A percentile compares a stretch with the other conserved stretches of the same genome.
These are phyloP conservation scores for Rugonectria rugulosa DNA, from an alignment of 2,329 filamentous ascomycete species.

Conservation along the genomic window DNA sequence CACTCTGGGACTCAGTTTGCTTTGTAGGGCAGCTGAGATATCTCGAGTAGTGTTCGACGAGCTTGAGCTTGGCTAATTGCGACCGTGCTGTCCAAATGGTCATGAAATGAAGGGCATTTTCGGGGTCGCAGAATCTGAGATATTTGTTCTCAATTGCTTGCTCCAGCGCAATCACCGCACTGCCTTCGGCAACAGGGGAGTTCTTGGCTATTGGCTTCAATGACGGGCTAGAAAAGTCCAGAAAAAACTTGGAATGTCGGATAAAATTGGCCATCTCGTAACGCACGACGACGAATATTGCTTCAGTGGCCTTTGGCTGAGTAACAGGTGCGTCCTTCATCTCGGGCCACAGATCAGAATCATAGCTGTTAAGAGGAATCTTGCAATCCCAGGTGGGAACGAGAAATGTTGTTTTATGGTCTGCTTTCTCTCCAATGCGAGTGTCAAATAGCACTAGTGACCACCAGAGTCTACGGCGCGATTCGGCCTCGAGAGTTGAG, in stretches of 20 bases:
- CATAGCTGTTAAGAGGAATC: slow-evolving; percentile 53
- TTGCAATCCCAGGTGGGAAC: slow-evolving; percentile 52
- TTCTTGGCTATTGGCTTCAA: slow-evolving; percentile 35
- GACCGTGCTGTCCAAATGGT: slow-evolving; percentile 29
- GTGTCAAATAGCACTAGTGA: slow-evolving; percentile 63
- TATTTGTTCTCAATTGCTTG: slow-evolving; percentile 53
- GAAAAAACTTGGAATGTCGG: slow-evolving; percentile 44
- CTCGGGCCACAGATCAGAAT: slow-evolving; percentile 53
- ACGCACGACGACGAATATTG: slow-evolving; percentile 51
- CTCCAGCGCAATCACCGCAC: neutral
- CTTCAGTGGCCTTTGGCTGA: slow-evolving; percentile 48
- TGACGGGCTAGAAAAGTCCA: slow-evolving; percentile 42
- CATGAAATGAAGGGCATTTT: slow-evolving; percentile 51
- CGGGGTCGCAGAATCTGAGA: slow-evolving; percentile 49
- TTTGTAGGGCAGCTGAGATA: neutral
- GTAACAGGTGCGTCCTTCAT: slow-evolving; percentile 44
- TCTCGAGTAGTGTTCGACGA: slow-evolving; percentile 53
- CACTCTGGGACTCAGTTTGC: neutral
- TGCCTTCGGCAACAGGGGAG: neutral
- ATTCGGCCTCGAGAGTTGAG: slow-evolving; percentile 60
- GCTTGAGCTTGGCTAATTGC: slow-evolving; percentile 55
- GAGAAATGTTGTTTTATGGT: slow-evolving; percentile 42
- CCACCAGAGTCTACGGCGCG: slow-evolving; percentile 70
- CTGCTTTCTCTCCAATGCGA: slow-evolving; percentile 61
- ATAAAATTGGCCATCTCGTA: slow-evolving; percentile 49